Evolutionary conservation across 371 early-diverging fungal species (phyloP).

Genomic region (Capniomyces stellatus): DNA sequence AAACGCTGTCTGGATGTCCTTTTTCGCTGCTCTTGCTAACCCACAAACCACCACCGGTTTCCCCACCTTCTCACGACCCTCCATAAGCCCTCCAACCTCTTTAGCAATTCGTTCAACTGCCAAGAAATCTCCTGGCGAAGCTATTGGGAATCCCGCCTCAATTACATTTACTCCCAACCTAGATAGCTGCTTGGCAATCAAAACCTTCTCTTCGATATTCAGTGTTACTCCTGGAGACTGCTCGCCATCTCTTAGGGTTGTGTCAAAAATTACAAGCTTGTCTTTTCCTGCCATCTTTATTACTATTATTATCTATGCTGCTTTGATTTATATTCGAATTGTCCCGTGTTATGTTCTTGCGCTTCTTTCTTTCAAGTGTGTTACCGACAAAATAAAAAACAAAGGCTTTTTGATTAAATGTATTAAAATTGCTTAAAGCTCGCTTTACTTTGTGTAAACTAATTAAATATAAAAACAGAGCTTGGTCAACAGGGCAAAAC

Average conservation of each 20-base stretch:
- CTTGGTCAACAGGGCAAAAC: too few relatives aligned
- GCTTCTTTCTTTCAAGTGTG: too few relatives aligned
- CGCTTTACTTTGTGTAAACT: too few relatives aligned
- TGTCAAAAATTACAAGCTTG: slow-evolving; percentile 82
- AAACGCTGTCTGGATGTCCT: slow-evolving; percentile 74
- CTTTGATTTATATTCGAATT: too few relatives aligned
- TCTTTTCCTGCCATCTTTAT: slow-evolving; percentile 31
- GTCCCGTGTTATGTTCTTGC: too few relatives aligned
- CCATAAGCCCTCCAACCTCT: slow-evolving; percentile 73
- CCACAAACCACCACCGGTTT: slow-evolving; percentile 80
- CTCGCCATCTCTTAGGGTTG: slow-evolving; percentile 89
- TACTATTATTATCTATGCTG: too few relatives aligned
- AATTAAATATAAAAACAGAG: too few relatives aligned
- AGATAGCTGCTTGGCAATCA: slow-evolving; percentile 78
- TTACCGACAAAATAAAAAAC: too few relatives aligned
- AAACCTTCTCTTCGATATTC: slow-evolving; percentile 76
- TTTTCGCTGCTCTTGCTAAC: slow-evolving; percentile 67
- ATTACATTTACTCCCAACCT: slow-evolving; percentile 83
- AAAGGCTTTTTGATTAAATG: too few relatives aligned
- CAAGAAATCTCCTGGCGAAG: slow-evolving; percentile 84
- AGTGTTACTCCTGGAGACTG: slow-evolving; percentile 94
- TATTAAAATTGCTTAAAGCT: too few relatives aligned
- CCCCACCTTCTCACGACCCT: slow-evolving; percentile 57
- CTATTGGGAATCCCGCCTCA: slow-evolving; percentile 89
- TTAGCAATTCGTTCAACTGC: slow-evolving; percentile 84